These are phyloP conservation scores for Aspergillus baeticus DNA, from an alignment of 495 filamentous ascomycete species.

Conservation along the genomic window DNA sequence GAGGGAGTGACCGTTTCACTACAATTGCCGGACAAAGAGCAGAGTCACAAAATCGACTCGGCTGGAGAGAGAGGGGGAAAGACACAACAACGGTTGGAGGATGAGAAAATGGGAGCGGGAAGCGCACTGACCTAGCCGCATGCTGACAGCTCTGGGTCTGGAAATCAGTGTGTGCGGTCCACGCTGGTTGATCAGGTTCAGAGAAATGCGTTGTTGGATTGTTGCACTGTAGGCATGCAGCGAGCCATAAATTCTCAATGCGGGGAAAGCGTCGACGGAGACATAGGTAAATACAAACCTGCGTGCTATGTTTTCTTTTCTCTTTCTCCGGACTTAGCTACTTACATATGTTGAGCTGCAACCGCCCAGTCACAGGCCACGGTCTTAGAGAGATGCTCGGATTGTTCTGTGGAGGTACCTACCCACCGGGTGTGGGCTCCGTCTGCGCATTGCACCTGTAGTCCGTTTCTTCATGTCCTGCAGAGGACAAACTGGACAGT, in stretches of 20 bases:
- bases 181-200: neutral
- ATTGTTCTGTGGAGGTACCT: conserved; percentile 1
- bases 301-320: neutral
- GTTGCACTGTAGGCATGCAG: neutral
- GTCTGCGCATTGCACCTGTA: neutral
- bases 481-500: neutral
- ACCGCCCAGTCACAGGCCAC: neutral
- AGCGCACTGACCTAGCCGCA: neutral
- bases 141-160: neutral
- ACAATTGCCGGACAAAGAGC: neutral
- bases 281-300: neutral
- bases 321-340: neutral
- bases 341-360: neutral
- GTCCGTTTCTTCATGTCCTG: neutral
- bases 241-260: conserved; percentile 4
- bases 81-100: neutral
- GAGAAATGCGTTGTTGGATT: conserved; percentile 3
- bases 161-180: neutral
- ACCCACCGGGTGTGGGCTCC: conserved; percentile 1
- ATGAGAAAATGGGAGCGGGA: neutral
- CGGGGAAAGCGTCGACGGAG: neutral
- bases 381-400: neutral
- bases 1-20: neutral
- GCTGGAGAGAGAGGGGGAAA: neutral
- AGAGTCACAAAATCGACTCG: neutral